phyloP scores from a whole-genome alignment of 2,329 filamentous ascomycete species.

The Keithomyces neogunnii region DNA sequence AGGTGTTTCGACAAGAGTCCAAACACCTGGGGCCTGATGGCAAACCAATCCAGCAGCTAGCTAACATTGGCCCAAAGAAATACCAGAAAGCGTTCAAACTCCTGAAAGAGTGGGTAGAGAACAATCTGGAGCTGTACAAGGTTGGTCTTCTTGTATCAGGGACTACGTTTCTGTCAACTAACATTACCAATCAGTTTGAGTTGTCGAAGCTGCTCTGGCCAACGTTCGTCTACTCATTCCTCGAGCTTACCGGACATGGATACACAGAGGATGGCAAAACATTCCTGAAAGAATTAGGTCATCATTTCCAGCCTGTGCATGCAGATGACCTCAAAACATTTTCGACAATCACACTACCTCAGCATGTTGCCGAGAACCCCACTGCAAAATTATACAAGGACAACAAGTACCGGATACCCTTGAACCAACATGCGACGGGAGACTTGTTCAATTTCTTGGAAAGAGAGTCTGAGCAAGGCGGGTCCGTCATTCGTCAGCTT shows the following conservation, averaged over 20 bases:
- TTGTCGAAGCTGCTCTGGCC: conserved; percentile 85
- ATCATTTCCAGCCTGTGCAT: conserved; percentile 67
- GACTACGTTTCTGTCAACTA: not conserved
- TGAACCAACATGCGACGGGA: conserved; percentile 78
- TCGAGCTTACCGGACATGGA: conserved; percentile 67
- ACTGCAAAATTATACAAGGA: conserved; percentile 74
- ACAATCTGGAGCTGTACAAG: conserved; percentile 91
- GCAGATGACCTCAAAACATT: conserved; percentile 71
- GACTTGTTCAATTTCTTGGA: conserved; percentile 85
- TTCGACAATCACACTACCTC: conserved; percentile 63
- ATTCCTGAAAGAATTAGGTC: conserved; percentile 62
- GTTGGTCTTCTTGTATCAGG: conserved; percentile 30
- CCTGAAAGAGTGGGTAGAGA: conserved; percentile 77
- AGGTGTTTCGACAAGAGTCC: conserved; percentile 85
- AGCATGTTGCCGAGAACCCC: conserved; percentile 69
- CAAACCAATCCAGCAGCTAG: conserved; percentile 60
- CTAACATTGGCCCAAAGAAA: conserved; percentile 66
- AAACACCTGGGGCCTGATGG: conserved; percentile 75
- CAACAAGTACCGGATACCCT: conserved; percentile 81
- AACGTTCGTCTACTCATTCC: conserved; percentile 84
- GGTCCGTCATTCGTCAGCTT: conserved; percentile 67
- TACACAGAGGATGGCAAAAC: conserved; percentile 63
- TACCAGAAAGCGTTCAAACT: conserved; percentile 69
- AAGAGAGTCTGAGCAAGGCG: conserved; percentile 73
- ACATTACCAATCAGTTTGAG: conserved; percentile 54